A percentile compares a stretch with the other conserved stretches of the same genome.
Conservation (phyloP, 805 yeast genomes). For the Cyberlindnera saturnus region DNA sequence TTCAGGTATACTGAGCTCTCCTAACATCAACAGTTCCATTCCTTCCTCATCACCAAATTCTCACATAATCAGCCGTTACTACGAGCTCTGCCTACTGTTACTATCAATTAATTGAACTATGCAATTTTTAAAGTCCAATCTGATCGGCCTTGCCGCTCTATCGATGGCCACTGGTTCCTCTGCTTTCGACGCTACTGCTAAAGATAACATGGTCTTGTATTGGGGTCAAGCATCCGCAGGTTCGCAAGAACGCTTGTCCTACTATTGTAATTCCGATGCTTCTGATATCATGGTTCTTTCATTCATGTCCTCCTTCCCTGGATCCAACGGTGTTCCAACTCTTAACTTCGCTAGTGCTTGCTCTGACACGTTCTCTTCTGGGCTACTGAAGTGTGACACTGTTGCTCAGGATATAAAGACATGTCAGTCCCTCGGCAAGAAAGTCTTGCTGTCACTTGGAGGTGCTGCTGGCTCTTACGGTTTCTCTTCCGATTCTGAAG, state of each 20-base stretch:
- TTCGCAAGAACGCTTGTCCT: slow-evolving; percentile 34
- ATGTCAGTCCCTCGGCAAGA: slow-evolving; percentile 79
- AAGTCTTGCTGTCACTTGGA: slow-evolving; percentile 67
- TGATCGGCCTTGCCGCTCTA: slow-evolving; percentile 6
- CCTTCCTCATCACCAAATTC: too few species aligned
- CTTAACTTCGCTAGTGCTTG: slow-evolving; percentile 58
- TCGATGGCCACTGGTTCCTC: slow-evolving; percentile 5
- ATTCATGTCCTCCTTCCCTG: slow-evolving; percentile 52
- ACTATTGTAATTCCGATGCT: slow-evolving; percentile 61
- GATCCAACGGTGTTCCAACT: slow-evolving; percentile 24
- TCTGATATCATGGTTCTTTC: slow-evolving; percentile 72
- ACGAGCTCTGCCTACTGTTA: too few species aligned
- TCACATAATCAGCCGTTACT: too few species aligned
- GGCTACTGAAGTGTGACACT: slow-evolving; percentile 41
- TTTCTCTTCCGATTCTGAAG: slow-evolving; percentile 76
- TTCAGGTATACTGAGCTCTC: too few species aligned
- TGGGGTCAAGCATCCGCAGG: slow-evolving; percentile 91
- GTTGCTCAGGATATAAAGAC: slow-evolving; percentile 67
- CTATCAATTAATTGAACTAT: not conserved
- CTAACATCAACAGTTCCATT: too few species aligned
- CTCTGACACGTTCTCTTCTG: slow-evolving; percentile 29
- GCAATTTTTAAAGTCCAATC: not conserved
- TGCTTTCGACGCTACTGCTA: slow-evolving; percentile 33
- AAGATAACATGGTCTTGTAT: slow-evolving; percentile 65
- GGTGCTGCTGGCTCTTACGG: slow-evolving; percentile 83